Evolutionary conservation across 202 grass and related monocot species (phyloP), one percentile per base, ranked within the genome.

Genomic region (Bolboschoenoplectus hybrid): DNA sequence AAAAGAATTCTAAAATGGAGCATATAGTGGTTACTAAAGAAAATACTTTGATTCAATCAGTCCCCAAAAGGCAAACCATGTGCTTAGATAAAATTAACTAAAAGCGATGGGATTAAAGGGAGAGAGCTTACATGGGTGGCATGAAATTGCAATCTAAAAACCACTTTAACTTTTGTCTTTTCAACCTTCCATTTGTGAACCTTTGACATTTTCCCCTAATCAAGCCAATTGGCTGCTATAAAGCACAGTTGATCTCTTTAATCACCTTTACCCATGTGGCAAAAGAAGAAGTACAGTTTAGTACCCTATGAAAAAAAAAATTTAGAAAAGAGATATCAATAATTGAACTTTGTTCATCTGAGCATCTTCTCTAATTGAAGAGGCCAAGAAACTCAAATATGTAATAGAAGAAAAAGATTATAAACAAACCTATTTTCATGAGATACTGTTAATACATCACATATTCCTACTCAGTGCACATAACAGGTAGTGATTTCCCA

Each of bases 81-180:
- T 85, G 12, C 79, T 45, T 91, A 91, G 76, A 71, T 50, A 85
- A 89, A 84, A 84, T 34, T 9, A 14, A 51, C 16, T 47, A 78
- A 87, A 49, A 51, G 58, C 20, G 68, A 84, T 88, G 32, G 85
- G 7, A 40, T 68, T 56, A 90, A 66, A 4, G 58, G 74, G 61
- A 86, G 61, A 86, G 38, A 90, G 76, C 93, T 94, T 89, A 99
- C 97, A 92, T 94, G 90, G 55, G 93, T 97, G 36, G 97, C 97
- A 86, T 99, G 90, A 86, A 99, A 94, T 81, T 99, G 97, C 17
- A 99, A 90, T 81, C 93, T 93, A 65, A 99, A 96, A 85, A 97
- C 97, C 75, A 94, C 93, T 89, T 99, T 99, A 70, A 97, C 97
- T 97, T 99, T 99, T 46, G 87, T 79, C 87, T 97, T 99, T 88